Evolutionary conservation across 306 rosid species (phyloP).

Genomic region (Quercus wislizeni): DNA sequence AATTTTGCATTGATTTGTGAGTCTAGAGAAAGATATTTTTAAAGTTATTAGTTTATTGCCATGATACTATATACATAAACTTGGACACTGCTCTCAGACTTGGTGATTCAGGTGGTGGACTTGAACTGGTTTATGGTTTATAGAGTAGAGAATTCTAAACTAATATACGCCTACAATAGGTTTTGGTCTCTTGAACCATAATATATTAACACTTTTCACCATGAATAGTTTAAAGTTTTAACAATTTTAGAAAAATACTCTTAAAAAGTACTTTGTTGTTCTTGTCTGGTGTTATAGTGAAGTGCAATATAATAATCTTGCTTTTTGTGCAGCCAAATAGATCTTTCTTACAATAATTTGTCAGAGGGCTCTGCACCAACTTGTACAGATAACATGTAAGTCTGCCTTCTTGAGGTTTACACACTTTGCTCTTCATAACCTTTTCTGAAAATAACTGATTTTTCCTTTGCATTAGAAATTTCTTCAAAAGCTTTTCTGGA

Average conservation of each 20-base stretch:
- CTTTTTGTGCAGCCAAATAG: not conserved
- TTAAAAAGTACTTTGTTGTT: too few species aligned
- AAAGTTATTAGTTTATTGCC: too few species aligned
- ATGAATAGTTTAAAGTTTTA: not conserved
- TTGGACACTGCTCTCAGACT: too few species aligned
- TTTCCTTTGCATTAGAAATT: constrained; percentile 5
- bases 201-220: constrained; percentile 12
- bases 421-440: not conserved
- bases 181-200: not conserved
- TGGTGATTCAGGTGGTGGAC: too few species aligned
- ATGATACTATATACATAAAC: too few species aligned
- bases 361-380: not conserved
- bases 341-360: constrained; percentile 27
- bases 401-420: not conserved
- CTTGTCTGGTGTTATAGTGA: too few species aligned
- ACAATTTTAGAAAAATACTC: too few species aligned
- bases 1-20: not conserved
- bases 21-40: not conserved
- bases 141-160: too few species aligned
- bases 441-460: not conserved
- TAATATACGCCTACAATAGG: too few species aligned
- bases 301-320: too few species aligned
- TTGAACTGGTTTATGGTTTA: too few species aligned
- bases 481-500: constrained; percentile 18
- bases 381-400: constrained; percentile 6